Conservation (phyloP, 495 filamentous ascomycete genomes). For the Aspergillus avenaceus region DNA sequence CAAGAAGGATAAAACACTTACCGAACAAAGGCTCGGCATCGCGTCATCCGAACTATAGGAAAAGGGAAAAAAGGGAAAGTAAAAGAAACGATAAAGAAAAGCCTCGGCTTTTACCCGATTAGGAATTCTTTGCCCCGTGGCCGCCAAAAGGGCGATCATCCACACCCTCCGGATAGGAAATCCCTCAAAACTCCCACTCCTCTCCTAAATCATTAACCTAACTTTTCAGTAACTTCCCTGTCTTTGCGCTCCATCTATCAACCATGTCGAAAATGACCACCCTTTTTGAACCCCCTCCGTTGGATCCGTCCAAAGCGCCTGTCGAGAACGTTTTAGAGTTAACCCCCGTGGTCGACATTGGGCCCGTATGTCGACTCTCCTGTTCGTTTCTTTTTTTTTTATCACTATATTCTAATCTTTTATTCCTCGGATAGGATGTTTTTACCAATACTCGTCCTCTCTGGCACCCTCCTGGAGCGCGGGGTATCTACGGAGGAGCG, state of each 20-base stretch:
- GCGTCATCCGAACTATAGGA: not conserved
- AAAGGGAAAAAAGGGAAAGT: not conserved
- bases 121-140: constrained; percentile 8
- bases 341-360: constrained; percentile 73
- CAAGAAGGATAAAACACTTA: not conserved
- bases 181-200: not conserved
- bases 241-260: not conserved
- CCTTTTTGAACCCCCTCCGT: constrained; percentile 69
- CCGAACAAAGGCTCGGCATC: not conserved
- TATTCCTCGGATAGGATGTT: constrained; percentile 54
- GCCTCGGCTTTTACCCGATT: constrained; percentile 24
- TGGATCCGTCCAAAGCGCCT: constrained; percentile 65
- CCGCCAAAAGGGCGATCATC: too few relatives aligned
- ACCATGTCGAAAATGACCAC: constrained; percentile 49
- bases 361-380: constrained; percentile 53
- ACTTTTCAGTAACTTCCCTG: too few relatives aligned
- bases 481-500: constrained; percentile 88
- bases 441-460: constrained; percentile 89
- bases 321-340: constrained; percentile 90
- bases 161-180: too few relatives aligned
- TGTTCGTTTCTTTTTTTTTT: not conserved
- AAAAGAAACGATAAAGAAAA: not conserved
- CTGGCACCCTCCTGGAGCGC: constrained; percentile 87
- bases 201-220: not conserved
- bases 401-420: constrained; percentile 1